Percentiles rank a stretch among this genome's conserved stretches.
phyloP scores from a whole-genome alignment of 768 basidiomycete genomes.

The Clathrus columnatus region DNA sequence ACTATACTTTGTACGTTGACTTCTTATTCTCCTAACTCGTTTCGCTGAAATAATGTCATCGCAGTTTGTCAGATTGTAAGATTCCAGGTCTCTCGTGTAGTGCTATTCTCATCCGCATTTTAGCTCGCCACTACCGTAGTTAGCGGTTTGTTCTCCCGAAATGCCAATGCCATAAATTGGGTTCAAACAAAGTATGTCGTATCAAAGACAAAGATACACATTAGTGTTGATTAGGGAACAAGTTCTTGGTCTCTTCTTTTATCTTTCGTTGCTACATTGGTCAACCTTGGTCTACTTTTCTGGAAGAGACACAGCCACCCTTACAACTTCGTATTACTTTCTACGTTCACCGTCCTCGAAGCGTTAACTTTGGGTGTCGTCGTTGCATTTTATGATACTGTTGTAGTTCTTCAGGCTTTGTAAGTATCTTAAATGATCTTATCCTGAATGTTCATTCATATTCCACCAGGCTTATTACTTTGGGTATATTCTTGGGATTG shows the following conservation, averaged over 20 bases:
- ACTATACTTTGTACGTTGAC: slow-evolving; percentile 68
- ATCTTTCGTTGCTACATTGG: slow-evolving; percentile 67
- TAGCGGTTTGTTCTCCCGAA: slow-evolving; percentile 61
- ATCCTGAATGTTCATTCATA: slow-evolving; percentile 10
- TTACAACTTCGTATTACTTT: slow-evolving; percentile 75
- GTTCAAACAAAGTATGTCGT: slow-evolving; percentile 27
- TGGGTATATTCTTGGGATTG: slow-evolving; percentile 87
- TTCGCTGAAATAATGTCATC: background rate
- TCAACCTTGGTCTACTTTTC: slow-evolving; percentile 73
- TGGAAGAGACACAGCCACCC: slow-evolving; percentile 93
- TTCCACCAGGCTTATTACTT: slow-evolving; percentile 61
- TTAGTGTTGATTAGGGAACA: background rate
- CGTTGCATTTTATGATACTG: slow-evolving; percentile 63
- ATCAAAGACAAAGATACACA: background rate
- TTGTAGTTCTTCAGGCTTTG: slow-evolving; percentile 80
- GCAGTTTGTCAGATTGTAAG: slow-evolving; percentile 68
- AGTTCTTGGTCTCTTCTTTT: slow-evolving; percentile 78
- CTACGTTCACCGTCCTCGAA: slow-evolving; percentile 85
- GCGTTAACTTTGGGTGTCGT: slow-evolving; percentile 84
- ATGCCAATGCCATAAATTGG: slow-evolving; percentile 53
- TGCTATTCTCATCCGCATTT: background rate
- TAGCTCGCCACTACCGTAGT: slow-evolving; percentile 70
- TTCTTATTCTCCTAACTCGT: background rate
- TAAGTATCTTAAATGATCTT: slow-evolving; percentile 28
- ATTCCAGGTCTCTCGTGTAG: background rate